These are phyloP conservation scores for Bimuria novae-zelandiae DNA, from an alignment of 2,329 filamentous ascomycete genomes.

Conservation along the genomic window DNA sequence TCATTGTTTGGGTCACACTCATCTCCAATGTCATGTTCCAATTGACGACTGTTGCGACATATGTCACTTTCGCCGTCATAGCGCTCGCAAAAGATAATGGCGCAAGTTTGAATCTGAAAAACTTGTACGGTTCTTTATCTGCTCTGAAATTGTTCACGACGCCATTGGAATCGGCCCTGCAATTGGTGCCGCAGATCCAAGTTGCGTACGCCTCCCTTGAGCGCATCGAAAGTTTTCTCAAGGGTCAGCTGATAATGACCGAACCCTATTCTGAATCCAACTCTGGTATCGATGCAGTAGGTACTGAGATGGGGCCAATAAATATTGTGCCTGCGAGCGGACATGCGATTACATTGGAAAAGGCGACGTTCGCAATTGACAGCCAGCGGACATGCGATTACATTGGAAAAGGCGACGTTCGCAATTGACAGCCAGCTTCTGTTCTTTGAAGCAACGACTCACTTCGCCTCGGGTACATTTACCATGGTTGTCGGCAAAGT, in stretches of 20 bases:
- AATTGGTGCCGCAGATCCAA: conserved; percentile 21
- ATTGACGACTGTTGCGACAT: conserved; percentile 22
- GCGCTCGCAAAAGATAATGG: conserved; percentile 13
- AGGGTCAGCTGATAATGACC: not conserved
- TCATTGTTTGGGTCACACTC: conserved; percentile 19
- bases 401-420: conserved; percentile 7
- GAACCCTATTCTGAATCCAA: not conserved
- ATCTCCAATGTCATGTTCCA: conserved; percentile 31
- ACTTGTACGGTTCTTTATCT: conserved; percentile 31
- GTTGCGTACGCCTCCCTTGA: conserved; percentile 24
- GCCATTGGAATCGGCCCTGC: conserved; percentile 23
- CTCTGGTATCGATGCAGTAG: not conserved
- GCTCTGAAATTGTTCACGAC: conserved; percentile 31
- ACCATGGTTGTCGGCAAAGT: conserved; percentile 20
- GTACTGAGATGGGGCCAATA: not conserved
- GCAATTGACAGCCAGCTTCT: conserved; percentile 11
- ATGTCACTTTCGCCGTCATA: conserved; percentile 25
- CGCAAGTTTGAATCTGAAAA: conserved; percentile 19
- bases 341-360: not conserved
- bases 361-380: too few relatives aligned
- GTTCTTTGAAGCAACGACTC: conserved; percentile 8
- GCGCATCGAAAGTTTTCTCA: conserved; percentile 8
- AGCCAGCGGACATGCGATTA: not conserved
- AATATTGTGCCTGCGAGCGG: not conserved
- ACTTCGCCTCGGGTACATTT: conserved; percentile 5